Conservation (phyloP, 371 early-diverging fungal genomes). For the Sporodiniella umbellata region DNA sequence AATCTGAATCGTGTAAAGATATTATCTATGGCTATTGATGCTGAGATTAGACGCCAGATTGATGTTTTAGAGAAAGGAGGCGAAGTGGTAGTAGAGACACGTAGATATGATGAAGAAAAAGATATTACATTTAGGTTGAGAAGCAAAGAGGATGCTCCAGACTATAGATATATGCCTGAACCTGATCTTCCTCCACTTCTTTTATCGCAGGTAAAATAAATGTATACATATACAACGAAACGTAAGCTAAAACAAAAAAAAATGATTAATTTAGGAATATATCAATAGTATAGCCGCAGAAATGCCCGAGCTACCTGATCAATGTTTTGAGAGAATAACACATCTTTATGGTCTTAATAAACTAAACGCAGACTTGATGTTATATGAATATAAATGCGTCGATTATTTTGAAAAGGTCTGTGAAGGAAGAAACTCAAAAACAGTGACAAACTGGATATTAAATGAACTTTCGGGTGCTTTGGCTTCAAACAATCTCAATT, state of each 20-base stretch:
- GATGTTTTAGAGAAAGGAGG: conserved; percentile 51
- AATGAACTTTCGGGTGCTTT: conserved; percentile 78
- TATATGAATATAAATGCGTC: conserved; percentile 71
- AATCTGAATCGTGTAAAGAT: conserved; percentile 82
- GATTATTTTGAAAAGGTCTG: conserved; percentile 68
- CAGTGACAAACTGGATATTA: conserved; percentile 60
- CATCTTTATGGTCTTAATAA: conserved; percentile 55
- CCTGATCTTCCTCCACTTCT: conserved; percentile 76
- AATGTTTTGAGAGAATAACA: conserved; percentile 56
- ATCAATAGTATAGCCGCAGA: conserved; percentile 38
- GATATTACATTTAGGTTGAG: conserved; percentile 67
- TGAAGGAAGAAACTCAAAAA: conserved; percentile 35
- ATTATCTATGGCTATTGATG: conserved; percentile 72
- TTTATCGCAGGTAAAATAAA: conserved; percentile 32
- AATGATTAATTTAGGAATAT: conserved; percentile 29
- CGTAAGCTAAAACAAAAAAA: neutral
- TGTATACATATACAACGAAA: too few relatives aligned
- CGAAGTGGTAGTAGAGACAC: conserved; percentile 66
- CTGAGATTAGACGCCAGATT: conserved; percentile 78
- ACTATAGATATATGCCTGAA: conserved; percentile 94
- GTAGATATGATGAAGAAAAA: conserved; percentile 68
- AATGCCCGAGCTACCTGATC: conserved; percentile 77
- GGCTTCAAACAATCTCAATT: conserved; percentile 51
- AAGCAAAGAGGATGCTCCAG: conserved; percentile 79
- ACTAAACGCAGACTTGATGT: conserved; percentile 58